phyloP scores from a whole-genome alignment of 2,329 filamentous ascomycete genomes.

The Verticillium albo-atrum region DNA sequence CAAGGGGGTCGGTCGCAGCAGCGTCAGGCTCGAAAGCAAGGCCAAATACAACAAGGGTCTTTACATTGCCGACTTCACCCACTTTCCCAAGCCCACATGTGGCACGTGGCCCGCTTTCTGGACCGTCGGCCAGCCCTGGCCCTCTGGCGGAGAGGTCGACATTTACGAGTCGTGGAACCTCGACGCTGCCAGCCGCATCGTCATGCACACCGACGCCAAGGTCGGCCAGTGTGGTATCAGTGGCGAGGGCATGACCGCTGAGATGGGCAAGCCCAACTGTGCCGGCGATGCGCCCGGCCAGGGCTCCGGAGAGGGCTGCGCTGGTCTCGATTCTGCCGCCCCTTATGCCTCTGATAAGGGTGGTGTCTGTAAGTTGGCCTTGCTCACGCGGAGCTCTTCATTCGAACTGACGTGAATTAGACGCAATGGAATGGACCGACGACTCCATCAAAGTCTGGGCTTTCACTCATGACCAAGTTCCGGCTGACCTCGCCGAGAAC shows the following conservation, averaged over 20 bases:
- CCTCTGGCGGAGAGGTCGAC: constrained; percentile 59
- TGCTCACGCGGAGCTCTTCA: constrained; percentile 23
- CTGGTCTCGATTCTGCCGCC: constrained; percentile 29
- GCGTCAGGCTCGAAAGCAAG: constrained; percentile 62
- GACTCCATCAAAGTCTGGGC: constrained; percentile 60
- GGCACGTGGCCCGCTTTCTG: constrained; percentile 70
- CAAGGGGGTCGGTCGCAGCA: constrained; percentile 36
- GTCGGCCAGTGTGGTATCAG: constrained; percentile 31
- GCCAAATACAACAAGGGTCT: constrained; percentile 60
- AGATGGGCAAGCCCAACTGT: constrained; percentile 31
- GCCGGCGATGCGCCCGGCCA: constrained; percentile 30
- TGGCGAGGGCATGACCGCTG: constrained; percentile 21
- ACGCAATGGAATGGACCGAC: constrained; percentile 58
- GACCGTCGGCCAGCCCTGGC: constrained; percentile 52
- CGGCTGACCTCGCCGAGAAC: constrained; percentile 45
- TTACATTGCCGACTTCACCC: constrained; percentile 63
- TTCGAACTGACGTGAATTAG: constrained; percentile 22
- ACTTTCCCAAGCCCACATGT: constrained; percentile 63
- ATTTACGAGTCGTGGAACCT: constrained; percentile 64
- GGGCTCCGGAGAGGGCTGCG: constrained; percentile 34
- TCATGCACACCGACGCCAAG: constrained; percentile 46
- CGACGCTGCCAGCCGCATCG: constrained; percentile 48
- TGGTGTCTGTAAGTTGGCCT: constrained; percentile 25
- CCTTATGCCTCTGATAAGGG: constrained; percentile 32
- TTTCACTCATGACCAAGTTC: constrained; percentile 54